Conservation (phyloP, 2,329 filamentous ascomycete species). For the Ophiostoma ulmi region DNA sequence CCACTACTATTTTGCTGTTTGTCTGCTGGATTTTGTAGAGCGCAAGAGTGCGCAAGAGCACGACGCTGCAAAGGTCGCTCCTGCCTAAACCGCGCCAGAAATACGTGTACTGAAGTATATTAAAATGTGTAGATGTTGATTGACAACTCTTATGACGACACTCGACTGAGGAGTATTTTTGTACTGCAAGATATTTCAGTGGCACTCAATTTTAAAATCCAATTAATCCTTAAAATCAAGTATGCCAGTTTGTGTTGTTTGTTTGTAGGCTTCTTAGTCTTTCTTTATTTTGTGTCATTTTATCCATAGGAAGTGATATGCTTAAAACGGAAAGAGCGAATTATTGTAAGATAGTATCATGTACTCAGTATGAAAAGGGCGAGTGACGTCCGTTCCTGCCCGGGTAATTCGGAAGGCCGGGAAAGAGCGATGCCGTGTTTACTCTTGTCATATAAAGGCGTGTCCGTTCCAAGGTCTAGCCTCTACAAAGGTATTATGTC, state of each 20-base stretch:
- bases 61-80: neutral
- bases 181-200: neutral
- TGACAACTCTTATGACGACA: neutral
- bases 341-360: neutral
- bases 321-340: neutral
- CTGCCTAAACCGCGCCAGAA: neutral
- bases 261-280: neutral
- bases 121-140: neutral
- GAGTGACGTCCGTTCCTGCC: neutral
- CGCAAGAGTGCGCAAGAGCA: constrained; percentile 4
- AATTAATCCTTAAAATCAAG: neutral
- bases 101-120: neutral
- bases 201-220: neutral
- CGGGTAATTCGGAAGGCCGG: neutral
- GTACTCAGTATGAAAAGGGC: neutral
- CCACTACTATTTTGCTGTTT: neutral
- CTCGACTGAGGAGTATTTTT: neutral
- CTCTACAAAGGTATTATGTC: neutral
- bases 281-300: neutral
- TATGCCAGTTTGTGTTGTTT: neutral
- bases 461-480: neutral
- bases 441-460: neutral
- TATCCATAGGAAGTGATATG: neutral
- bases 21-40: neutral
- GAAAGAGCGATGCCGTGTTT: neutral